Base-by-base conservation (phyloP, 306 rosid genomes). In the Sophora flavescens region DNA sequence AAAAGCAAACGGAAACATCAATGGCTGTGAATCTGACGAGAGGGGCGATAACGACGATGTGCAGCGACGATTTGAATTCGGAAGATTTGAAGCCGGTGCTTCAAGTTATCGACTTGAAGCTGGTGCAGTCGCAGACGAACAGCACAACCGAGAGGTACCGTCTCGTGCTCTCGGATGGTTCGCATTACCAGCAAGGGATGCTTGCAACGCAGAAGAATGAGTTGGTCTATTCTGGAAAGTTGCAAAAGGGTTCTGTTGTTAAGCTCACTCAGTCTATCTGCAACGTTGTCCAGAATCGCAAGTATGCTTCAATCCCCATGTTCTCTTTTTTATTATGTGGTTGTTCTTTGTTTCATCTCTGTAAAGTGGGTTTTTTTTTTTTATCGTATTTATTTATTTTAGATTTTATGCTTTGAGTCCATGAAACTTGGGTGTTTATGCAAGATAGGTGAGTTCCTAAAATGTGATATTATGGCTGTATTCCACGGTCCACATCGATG, bases 241-340 rank as follows among this genome's bases (percentile, higher is more conserved):
- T 93, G 80, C 95, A 84, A 80, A 83, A 75, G 61, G 96, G 98
- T 30, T 91, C 98, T 22, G 12, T 93, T 2, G 68, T 93, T 68
- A 80, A 71, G 10, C 56, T 93, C 63, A 67, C 61, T 5, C 84
- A 87, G 41, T 91, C 64, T 69, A 82, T 87, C 66, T 90, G 94
- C 63, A 85, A 87, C 67, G 75, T 58, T 16, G 88, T 94, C 48
- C 95, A 89, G 80, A 39, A 16, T 6, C 98, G 98, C 83, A 78
- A 76, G 98, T 94, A 62, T 56, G 94, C 74, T 68, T 10, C 6
- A 2, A 8, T 78, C 30, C 3, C 17, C 63, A 13, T 33, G 1
- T 45, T 6, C 5, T 10, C 8, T 39, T 39, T 7, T 6, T 6
- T 6, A 22, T 22, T 22, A 1, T 6, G 44, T 6, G 44, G 10